phyloP scores from a whole-genome alignment of 2,329 filamentous ascomycete species.

The Drechslerella coelobrocha region DNA sequence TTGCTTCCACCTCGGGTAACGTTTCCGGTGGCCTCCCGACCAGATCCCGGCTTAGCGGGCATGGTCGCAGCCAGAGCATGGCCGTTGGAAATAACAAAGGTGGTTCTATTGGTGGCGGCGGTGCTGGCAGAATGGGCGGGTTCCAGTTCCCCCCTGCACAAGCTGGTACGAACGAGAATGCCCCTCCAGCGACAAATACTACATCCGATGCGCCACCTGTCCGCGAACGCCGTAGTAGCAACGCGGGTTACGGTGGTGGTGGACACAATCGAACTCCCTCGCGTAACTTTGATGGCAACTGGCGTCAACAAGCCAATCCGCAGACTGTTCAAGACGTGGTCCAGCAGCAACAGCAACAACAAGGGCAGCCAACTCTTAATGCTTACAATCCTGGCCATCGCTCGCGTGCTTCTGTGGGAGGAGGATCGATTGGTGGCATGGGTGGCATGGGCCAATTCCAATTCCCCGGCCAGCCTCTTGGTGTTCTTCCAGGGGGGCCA shows the following conservation, averaged over 20 bases:
- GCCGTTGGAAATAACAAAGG: slow-evolving; percentile 66
- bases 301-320: slow-evolving; percentile 74
- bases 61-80: slow-evolving; percentile 90
- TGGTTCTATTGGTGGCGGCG: slow-evolving; percentile 68
- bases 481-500: slow-evolving; percentile 77
- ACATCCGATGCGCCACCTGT: slow-evolving; percentile 60
- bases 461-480: slow-evolving; percentile 83
- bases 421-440: slow-evolving; percentile 79
- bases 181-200: slow-evolving; percentile 57
- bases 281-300: slow-evolving; percentile 96
- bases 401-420: slow-evolving; percentile 77
- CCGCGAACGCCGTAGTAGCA: slow-evolving; percentile 79
- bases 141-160: slow-evolving; percentile 71
- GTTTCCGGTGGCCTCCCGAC: slow-evolving; percentile 56
- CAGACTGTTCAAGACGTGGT: slow-evolving; percentile 55
- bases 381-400: slow-evolving; percentile 95
- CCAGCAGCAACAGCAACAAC: slow-evolving; percentile 59
- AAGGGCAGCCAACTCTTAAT: slow-evolving; percentile 64
- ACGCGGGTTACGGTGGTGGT: slow-evolving; percentile 61
- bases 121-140: slow-evolving; percentile 70
- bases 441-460: slow-evolving; percentile 86
- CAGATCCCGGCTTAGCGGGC: slow-evolving; percentile 66
- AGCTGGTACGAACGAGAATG: slow-evolving; percentile 63
- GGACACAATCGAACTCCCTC: slow-evolving; percentile 81
- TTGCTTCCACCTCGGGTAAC: slow-evolving; percentile 37